These are phyloP conservation scores for Raphanus sativus DNA, from an alignment of 345 rosid genomes.

Conservation along the genomic window DNA sequence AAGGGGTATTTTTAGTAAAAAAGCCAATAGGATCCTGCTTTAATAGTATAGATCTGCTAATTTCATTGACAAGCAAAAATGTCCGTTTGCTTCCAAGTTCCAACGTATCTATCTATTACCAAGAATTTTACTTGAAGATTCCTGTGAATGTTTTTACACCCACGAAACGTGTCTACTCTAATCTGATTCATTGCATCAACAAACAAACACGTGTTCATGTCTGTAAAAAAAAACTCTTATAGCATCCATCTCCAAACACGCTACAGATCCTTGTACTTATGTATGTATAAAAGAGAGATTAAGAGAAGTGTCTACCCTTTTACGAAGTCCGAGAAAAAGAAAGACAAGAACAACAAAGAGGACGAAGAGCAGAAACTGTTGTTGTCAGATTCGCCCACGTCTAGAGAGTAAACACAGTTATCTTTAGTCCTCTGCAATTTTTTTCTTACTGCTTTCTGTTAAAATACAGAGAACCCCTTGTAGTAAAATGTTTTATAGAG, in stretches of 20 bases:
- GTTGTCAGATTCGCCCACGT: constrained; percentile 37
- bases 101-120: constrained; percentile 24
- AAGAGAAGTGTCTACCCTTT: constrained; percentile 19
- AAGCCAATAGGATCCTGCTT: no score
- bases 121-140: constrained; percentile 21
- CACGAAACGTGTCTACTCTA: constrained; percentile 29
- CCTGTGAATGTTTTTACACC: constrained; percentile 25
- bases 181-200: constrained; percentile 26
- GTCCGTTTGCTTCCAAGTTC: constrained; percentile 22
- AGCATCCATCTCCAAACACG: constrained; percentile 31
- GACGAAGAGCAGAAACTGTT: constrained; percentile 35
- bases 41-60: no score
- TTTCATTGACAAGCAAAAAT: constrained; percentile 9
- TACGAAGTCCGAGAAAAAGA: constrained; percentile 26
- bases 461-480: constrained; percentile 18
- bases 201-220: constrained; percentile 37
- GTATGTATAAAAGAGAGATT: constrained; percentile 14
- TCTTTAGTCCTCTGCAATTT: constrained; percentile 30
- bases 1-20: no score
- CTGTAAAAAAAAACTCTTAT: neutral
- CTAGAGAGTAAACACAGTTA: constrained; percentile 29
- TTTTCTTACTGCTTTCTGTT: constrained; percentile 27
- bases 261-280: constrained; percentile 27
- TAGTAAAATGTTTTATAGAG: constrained; percentile 15
- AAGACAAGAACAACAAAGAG: constrained; percentile 36